These are phyloP conservation scores for Erodium moschatum DNA, from an alignment of 441 rosid species.

Conservation along the genomic window DNA sequence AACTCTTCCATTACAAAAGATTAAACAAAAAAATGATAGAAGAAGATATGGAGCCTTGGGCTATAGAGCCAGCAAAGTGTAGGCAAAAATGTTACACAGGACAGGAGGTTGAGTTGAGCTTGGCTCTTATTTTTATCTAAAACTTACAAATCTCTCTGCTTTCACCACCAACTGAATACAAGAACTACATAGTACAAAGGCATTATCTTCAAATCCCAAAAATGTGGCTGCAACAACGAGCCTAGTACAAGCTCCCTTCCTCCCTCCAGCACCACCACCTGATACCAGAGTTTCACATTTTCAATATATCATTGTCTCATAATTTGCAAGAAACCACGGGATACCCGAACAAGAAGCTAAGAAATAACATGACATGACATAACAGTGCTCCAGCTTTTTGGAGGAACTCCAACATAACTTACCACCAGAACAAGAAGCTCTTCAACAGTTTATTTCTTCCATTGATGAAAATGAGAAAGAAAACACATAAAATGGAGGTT, in stretches of 20 bases:
- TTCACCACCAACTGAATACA: neutral
- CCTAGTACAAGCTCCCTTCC: neutral
- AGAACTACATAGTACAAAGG: neutral
- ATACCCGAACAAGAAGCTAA: neutral
- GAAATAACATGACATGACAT: no score
- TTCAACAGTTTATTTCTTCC: neutral
- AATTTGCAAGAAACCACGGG: neutral
- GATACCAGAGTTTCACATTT: neutral
- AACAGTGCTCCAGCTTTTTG: neutral
- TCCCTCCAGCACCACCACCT: neutral
- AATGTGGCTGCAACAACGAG: neutral
- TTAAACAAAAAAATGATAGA: neutral
- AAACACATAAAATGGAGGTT: neutral
- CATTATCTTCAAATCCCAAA: slow-evolving; percentile 3
- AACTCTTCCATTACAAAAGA: neutral
- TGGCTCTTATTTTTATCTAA: neutral
- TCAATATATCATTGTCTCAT: neutral
- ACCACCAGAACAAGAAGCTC: neutral
- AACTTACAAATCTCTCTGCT: neutral
- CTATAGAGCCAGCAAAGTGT: neutral
- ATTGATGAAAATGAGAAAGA: no score
- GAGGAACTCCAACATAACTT: neutral
- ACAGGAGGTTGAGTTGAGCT: slow-evolving; percentile 1
- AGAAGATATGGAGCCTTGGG: neutral
- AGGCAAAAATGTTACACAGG: slow-evolving; percentile 2